Evolutionary conservation across 495 filamentous ascomycete species (phyloP).

Genomic region (Astrothelium subdiscretum): DNA sequence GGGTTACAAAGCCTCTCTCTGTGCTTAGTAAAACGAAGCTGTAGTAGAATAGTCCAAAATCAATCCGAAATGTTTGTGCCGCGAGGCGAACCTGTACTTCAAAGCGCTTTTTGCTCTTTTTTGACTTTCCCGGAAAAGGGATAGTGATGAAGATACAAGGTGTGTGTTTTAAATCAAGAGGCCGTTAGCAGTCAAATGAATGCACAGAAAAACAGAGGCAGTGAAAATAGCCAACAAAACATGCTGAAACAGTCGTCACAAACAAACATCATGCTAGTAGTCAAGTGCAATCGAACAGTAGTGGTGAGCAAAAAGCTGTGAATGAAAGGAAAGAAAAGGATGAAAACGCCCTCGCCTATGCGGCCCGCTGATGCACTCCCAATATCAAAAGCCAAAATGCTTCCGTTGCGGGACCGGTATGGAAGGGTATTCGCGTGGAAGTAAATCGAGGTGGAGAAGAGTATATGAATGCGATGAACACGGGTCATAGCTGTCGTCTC

Average conservation of each 20-base stretch:
- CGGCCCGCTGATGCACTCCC: background rate
- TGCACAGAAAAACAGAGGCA: background rate
- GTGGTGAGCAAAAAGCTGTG: background rate
- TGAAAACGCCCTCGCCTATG: background rate
- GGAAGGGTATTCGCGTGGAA: background rate
- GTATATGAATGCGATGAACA: background rate
- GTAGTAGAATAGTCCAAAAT: background rate
- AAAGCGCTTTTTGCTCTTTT: background rate
- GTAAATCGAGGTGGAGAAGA: background rate
- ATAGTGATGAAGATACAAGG: background rate
- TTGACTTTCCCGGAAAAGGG: background rate
- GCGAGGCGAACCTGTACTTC: conserved; percentile 1
- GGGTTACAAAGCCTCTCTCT: background rate
- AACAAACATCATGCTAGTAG: background rate
- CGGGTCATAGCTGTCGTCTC: background rate
- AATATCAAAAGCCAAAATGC: background rate
- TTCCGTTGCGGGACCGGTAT: background rate
- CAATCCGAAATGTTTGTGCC: background rate
- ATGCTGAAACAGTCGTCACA: background rate
- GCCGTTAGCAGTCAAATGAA: background rate
- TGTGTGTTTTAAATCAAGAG: background rate
- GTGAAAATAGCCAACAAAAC: background rate
- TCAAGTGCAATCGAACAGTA: background rate
- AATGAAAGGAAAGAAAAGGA: background rate
- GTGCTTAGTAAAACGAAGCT: background rate